Evolutionary conservation across 2,329 filamentous ascomycete genomes (phyloP).

Genomic region (Ascochyta pisi): DNA sequence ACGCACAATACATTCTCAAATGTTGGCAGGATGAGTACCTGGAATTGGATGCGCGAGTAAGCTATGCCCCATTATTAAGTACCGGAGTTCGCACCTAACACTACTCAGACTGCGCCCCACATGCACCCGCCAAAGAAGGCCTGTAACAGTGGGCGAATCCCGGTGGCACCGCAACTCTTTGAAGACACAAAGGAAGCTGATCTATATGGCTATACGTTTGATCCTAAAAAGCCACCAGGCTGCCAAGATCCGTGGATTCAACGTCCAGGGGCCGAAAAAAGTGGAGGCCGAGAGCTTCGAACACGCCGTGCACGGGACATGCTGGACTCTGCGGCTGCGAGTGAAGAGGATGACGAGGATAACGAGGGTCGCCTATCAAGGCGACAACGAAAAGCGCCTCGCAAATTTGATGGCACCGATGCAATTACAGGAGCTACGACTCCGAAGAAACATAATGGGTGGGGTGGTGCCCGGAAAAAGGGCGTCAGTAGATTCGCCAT

Average conservation of each 20-base stretch:
- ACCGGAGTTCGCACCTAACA: slow-evolving; percentile 3
- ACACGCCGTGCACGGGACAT: slow-evolving; percentile 52
- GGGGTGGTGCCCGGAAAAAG: slow-evolving; percentile 49
- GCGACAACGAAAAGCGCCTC: slow-evolving; percentile 45
- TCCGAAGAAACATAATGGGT: slow-evolving; percentile 44
- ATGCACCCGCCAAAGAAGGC: slow-evolving; percentile 59
- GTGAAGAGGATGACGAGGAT: slow-evolving; percentile 49
- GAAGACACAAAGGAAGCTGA: slow-evolving; percentile 68
- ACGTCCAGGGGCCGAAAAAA: slow-evolving; percentile 53
- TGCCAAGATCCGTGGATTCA: slow-evolving; percentile 65
- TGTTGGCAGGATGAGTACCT: slow-evolving; percentile 67
- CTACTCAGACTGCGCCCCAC: slow-evolving; percentile 56
- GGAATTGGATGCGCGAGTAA: slow-evolving; percentile 56
- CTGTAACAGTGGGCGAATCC: slow-evolving; percentile 56
- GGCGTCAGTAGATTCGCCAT: slow-evolving; percentile 44
- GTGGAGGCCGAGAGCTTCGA: slow-evolving; percentile 56
- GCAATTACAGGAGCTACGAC: slow-evolving; percentile 40
- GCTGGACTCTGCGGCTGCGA: slow-evolving; percentile 46
- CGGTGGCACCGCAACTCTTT: slow-evolving; percentile 56
- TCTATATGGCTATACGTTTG: slow-evolving; percentile 66
- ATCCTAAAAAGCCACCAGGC: slow-evolving; percentile 58
- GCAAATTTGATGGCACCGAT: slow-evolving; percentile 45
- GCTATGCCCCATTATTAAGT: slow-evolving; percentile 5
- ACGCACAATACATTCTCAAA: slow-evolving; percentile 60
- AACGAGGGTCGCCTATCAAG: slow-evolving; percentile 39